A percentile compares a stretch with the other conserved stretches of the same genome.
phyloP scores from a whole-genome alignment of 495 filamentous ascomycete species.

The Trichoderma erinaceum region DNA sequence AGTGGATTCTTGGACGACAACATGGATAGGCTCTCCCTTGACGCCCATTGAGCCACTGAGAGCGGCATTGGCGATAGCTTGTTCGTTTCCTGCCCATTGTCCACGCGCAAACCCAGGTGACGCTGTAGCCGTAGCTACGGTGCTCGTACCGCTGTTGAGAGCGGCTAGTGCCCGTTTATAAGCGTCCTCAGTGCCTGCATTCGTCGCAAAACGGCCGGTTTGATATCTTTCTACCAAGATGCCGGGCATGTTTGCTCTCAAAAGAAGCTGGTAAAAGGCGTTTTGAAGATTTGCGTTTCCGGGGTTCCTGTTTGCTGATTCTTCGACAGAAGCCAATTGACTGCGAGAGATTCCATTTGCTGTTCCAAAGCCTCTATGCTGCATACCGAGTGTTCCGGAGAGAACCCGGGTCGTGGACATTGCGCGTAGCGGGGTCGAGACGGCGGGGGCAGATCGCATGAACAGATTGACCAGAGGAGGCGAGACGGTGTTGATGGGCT shows the following conservation, averaged over 20 bases:
- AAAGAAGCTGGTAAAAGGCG: conserved; percentile 86
- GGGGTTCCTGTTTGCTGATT: conserved; percentile 86
- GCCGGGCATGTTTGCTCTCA: conserved; percentile 84
- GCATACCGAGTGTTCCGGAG: conserved; percentile 11
- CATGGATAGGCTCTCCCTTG: conserved; percentile 74
- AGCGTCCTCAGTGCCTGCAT: conserved; percentile 60
- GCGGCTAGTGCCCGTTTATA: conserved; percentile 70
- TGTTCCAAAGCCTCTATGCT: conserved; percentile 33
- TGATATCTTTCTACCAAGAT: conserved; percentile 87
- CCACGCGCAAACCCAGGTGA: conserved; percentile 2
- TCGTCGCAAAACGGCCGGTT: conserved; percentile 75
- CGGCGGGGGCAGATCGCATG: conserved; percentile 17
- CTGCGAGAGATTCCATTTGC: conserved; percentile 37
- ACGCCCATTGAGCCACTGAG: conserved; percentile 21
- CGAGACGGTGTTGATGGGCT: conserved; percentile 25
- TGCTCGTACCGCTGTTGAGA: conserved; percentile 42
- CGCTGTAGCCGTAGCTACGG: conserved; percentile 32
- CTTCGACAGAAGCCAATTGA: conserved; percentile 56
- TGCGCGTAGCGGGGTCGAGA: conserved; percentile 21
- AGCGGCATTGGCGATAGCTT: conserved; percentile 1
- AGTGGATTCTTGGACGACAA: conserved; percentile 89
- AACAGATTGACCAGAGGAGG: conserved; percentile 14
- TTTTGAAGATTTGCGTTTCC: conserved; percentile 79
- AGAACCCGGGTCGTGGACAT: conserved; percentile 19
- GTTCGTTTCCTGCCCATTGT: conserved; percentile 10